Conservation (phyloP, 306 rosid species). For the Lathyrus tuberosus region DNA sequence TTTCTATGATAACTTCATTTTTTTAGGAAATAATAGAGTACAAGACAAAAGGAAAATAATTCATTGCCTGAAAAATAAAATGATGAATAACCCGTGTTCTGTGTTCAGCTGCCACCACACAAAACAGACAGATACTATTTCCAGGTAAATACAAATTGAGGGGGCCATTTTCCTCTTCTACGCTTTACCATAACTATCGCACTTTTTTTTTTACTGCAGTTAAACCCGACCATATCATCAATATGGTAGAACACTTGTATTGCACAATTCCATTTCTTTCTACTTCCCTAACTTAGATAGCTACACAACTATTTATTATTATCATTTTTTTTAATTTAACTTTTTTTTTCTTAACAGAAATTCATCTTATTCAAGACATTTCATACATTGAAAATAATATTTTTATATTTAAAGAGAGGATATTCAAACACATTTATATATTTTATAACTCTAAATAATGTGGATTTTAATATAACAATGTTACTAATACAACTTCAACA, state of each 20-base stretch:
- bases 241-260: background rate
- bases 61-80: constrained; percentile 40
- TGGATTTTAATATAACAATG: too few species aligned
- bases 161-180: constrained; percentile 32
- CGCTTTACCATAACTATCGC: constrained; percentile 38
- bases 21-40: constrained; percentile 49
- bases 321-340: too few species aligned
- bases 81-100: constrained; percentile 39
- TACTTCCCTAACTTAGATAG: constrained; percentile 10
- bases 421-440: too few species aligned
- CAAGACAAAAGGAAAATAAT: constrained; percentile 60
- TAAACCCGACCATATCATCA: constrained; percentile 29
- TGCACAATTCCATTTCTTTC: constrained; percentile 37
- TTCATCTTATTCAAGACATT: too few species aligned
- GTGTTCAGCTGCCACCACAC: constrained; percentile 51
- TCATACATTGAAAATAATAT: too few species aligned
- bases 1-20: constrained; percentile 46
- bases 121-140: constrained; percentile 54
- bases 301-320: background rate
- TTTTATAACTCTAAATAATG: too few species aligned
- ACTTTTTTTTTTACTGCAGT: constrained; percentile 39
- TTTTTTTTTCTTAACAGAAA: too few species aligned
- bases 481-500: too few species aligned
- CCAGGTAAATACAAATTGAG: constrained; percentile 56
- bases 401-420: too few species aligned